Base-by-base conservation (phyloP, 768 basidiomycete species). In the Asterophora parasitica region DNA sequence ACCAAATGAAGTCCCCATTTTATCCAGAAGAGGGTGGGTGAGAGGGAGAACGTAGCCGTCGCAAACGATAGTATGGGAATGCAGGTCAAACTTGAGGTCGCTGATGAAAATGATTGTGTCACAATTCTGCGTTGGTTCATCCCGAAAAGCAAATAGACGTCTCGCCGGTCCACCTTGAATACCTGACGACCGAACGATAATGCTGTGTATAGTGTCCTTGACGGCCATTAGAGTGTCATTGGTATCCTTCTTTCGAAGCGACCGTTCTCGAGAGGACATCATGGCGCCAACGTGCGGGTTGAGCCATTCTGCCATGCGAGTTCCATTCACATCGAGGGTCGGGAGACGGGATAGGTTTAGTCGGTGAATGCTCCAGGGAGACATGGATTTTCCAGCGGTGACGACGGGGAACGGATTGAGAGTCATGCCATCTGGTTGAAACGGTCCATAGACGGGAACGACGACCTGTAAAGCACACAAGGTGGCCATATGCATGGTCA, bases 21-120 rank as follows among this genome's bases (percentile, higher is more conserved):
- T 33, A 41, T 32, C 15, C 28, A 30, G 32, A 12, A 47, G 11
- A 4, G 57, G 37, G 15, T 49, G 13, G 5, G 58, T 60, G 23
- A 73, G 60, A 1, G 77, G 73, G 3, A 76, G 59, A 6, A 77
- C 65, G 56, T 67, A 80, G 3, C 69, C 71, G 49, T 82, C 77
- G 15, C 66, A 69, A n/a, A 82, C 59, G 2, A 82, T 41, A 0
- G 79, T 79, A 52, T 77, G 72, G 0, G 74, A 71, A 1, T 66
- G 58, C 7, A 76, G 46, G 52, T 83, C 81, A 27, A 76, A 63
- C 4, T 74, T 68, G 35, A 82, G 58, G 20, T 61, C 58, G 30
- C 68, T 66, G 47, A 82, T 54, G 52, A 82, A 72, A 35, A 83
- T 58, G 19, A 80, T 17, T 0, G 74, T 69, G 46, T 76, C 59